Evolutionary conservation across 2,329 filamentous ascomycete genomes (phyloP).

Genomic region (Penicillium polonicum): DNA sequence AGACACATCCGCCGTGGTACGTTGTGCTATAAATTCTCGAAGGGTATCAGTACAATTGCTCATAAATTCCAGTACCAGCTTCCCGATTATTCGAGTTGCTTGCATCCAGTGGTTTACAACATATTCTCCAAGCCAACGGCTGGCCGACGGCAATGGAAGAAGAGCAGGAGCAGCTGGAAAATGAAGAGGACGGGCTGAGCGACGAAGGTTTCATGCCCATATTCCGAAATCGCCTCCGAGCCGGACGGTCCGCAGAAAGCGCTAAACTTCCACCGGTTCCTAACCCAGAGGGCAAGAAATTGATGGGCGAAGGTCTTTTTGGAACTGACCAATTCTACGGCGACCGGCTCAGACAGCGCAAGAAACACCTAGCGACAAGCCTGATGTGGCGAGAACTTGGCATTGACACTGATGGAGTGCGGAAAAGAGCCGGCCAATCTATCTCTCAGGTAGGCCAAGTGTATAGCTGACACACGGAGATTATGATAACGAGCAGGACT

Average conservation of each 20-base stretch:
- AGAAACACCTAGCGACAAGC: conserved; percentile 61
- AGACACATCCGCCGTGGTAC: conserved; percentile 28
- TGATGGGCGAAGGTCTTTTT: conserved; percentile 83
- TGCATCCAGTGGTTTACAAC: conserved; percentile 53
- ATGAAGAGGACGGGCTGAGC: conserved; percentile 31
- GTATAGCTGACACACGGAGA: not conserved
- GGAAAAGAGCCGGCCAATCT: conserved; percentile 62
- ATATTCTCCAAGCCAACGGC: conserved; percentile 47
- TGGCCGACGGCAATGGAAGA: conserved; percentile 14
- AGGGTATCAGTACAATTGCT: not conserved
- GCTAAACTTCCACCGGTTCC: conserved; percentile 78
- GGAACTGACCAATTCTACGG: conserved; percentile 63
- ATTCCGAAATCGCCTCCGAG: conserved; percentile 49
- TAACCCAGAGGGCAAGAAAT: conserved; percentile 68
- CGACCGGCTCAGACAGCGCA: conserved; percentile 55
- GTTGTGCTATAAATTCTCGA: not conserved
- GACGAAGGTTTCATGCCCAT: conserved; percentile 27
- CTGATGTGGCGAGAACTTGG: conserved; percentile 82
- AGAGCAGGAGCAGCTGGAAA: conserved; percentile 11
- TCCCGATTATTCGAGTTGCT: conserved; percentile 55
- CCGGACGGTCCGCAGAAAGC: conserved; percentile 41
- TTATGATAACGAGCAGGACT: not conserved
- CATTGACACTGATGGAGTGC: conserved; percentile 57
- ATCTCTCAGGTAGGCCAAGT: conserved; percentile 62
- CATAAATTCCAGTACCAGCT: conserved; percentile 30